These are phyloP conservation scores for Lecanicillium sp. DNA, from an alignment of 2,329 filamentous ascomycete species.

Conservation along the genomic window DNA sequence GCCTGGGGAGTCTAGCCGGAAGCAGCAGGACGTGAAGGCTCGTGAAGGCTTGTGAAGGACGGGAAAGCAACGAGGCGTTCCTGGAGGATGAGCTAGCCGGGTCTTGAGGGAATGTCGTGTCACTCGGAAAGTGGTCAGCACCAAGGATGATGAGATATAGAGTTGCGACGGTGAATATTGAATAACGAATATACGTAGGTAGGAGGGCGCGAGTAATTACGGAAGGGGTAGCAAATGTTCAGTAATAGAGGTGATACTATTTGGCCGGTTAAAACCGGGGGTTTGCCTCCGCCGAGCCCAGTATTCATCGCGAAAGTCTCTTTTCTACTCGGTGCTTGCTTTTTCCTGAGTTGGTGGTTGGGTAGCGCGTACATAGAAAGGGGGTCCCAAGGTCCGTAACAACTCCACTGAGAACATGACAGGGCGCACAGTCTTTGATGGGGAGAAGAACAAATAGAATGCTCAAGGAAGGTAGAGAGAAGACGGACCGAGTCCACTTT, in stretches of 20 bases:
- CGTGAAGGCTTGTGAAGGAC: background rate
- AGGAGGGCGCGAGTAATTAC: too few relatives aligned
- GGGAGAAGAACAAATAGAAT: background rate
- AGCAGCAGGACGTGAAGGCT: constrained; percentile 1
- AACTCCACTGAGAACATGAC: too few relatives aligned
- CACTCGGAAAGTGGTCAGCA: too few relatives aligned
- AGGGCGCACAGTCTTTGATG: background rate
- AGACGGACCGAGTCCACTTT: too few relatives aligned
- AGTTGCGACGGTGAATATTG: too few relatives aligned
- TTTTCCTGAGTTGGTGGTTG: too few relatives aligned
- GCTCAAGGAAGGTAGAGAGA: background rate
- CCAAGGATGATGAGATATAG: too few relatives aligned
- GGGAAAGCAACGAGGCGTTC: background rate
- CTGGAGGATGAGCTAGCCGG: too few relatives aligned
- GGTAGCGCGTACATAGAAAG: too few relatives aligned
- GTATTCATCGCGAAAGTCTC: too few relatives aligned
- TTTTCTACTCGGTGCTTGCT: too few relatives aligned
- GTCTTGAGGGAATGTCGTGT: background rate
- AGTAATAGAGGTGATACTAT: constrained; percentile 3
- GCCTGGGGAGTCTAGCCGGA: constrained; percentile 1
- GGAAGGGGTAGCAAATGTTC: background rate
- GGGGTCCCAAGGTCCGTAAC: background rate
- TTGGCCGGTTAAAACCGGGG: constrained; percentile 4
- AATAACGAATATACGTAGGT: too few relatives aligned
- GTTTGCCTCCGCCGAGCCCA: background rate